Evolutionary conservation across 768 basidiomycete species (phyloP), one percentile per base, ranked within the genome.

Genomic region (Candolleomyces efflorescens): DNA sequence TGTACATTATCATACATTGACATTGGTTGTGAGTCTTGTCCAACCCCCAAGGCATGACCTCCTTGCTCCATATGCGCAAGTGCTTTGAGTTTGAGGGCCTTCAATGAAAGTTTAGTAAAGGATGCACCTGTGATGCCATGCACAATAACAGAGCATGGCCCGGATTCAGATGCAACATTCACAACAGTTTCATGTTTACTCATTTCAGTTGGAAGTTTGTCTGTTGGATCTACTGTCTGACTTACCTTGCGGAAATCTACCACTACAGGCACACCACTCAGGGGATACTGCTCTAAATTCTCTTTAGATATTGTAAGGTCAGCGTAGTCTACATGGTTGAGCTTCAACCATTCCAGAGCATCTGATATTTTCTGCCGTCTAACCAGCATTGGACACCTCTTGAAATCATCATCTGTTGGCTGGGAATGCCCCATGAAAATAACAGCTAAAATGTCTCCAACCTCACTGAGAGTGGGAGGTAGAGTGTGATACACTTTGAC

Each of bases 341-440:
- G 24, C 18, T 61, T 68, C 10, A 70, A 38, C 68, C 68, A 70
- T 11, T 71, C 59, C 4, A 71, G 54, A 1, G 70, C 68, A 20
- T 27, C 22, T 15, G 15, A 24, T 0, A 71, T 68, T 37, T 60
- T 56, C 5, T 63, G 60, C 23, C 58, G 20, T 11, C 69, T 23
- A 0, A 73, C 71, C 0, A 68, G 56, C 54, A 69, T 50, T n/a
- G 65, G 66, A 0, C 66, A 66, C 13, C 63, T 13, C 13, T 59
- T 48, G 43, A 64, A 63, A 41, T 66, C 65, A 3, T 56, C 54
- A 7, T 54, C 53, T 47, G 36, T 41, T 26, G 52, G 52, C 15
- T 12, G 32, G 3, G 12, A 11, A 3, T 10, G 52, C 3, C 52
- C 50, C 50, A 51, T 51, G 17, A 51, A 51, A 32, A 51, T 51